Base-by-base conservation (phyloP, 805 yeast species). In the Pichia insulana region DNA sequence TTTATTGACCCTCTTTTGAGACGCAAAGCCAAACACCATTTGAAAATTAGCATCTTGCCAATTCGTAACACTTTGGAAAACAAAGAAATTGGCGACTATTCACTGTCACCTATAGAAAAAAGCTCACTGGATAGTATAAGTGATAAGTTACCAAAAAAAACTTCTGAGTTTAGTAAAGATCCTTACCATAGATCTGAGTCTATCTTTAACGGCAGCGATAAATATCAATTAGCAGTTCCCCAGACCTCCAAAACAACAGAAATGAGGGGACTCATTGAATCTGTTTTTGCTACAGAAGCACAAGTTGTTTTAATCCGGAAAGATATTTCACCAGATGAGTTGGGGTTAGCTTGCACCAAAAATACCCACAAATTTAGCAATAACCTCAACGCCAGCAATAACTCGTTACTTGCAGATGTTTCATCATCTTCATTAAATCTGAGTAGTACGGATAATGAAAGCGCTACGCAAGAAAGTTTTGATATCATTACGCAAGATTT, bases 221-320 rank as follows among this genome's bases (percentile, higher is more conserved):
- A 38, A 11, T 34, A 30, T 12, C 40, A 42, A 28, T 18, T 42
- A 37, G 38, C 45, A 28, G 13, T 8, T 22, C 18, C 27, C 2
- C 16, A 35, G 13, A 15, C 33, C 2, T 38, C 41, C 18, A 40
- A 36, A 18, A 47, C 46, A 35, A 16, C 17, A 7, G 31, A 36
- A 8, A 41, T 17, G 13, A n/a, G 3, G 9, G 30, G 39, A 10
- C 34, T 56, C n/a, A 33, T 58, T 20, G 50, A 50, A 6, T 49
- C 57, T 3, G 19, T 56, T 5, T 44, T 53, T 10, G 36, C 35
- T 13, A 55, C 62, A 1, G 56, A 52, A 7, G 39, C 47, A 3
- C 44, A 35, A 5, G 44, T 45, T 2, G 46, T 56, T 16, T 55
- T 59, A 3, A 57, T 58, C 9, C 42, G 56, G 34, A 44, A 56